phyloP scores from a whole-genome alignment of 495 filamentous ascomycete species.

The Emericellopsis terricola region DNA sequence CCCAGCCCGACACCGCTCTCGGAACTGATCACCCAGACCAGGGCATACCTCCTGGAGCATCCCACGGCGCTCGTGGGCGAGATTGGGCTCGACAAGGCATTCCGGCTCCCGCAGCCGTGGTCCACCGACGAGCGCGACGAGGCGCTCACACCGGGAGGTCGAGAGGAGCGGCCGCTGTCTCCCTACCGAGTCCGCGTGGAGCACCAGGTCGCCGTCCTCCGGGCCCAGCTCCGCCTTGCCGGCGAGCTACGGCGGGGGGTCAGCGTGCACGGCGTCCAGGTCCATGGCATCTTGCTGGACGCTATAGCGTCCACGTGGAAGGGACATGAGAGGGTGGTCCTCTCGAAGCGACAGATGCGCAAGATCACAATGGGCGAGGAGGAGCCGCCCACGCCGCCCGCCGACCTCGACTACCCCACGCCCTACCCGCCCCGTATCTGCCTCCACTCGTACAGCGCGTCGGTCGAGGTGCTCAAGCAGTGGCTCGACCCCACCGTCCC shows the following conservation, averaged over 20 bases:
- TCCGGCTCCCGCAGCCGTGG: slow-evolving; percentile 60
- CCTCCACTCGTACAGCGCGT: slow-evolving; percentile 82
- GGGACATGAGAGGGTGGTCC: slow-evolving; percentile 54
- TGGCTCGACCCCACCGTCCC: slow-evolving; percentile 63
- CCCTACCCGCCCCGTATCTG: slow-evolving; percentile 84
- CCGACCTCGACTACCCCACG: slow-evolving; percentile 17
- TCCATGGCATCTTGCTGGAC: slow-evolving; percentile 69
- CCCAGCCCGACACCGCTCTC: slow-evolving; percentile 56
- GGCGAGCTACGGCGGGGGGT: slow-evolving; percentile 66
- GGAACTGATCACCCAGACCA: slow-evolving; percentile 44
- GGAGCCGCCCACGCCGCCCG: slow-evolving; percentile 9
- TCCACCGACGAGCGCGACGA: slow-evolving; percentile 21
- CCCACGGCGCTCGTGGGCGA: slow-evolving; percentile 70
- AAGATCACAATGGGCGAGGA: slow-evolving; percentile 23
- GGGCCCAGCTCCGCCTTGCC: slow-evolving; percentile 71
- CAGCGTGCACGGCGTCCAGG: slow-evolving; percentile 81
- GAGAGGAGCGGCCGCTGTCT: slow-evolving; percentile 60
- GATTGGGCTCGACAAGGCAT: slow-evolving; percentile 71
- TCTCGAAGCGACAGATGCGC: slow-evolving; percentile 43
- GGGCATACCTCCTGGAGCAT: slow-evolving; percentile 37
- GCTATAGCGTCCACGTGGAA: slow-evolving; percentile 60
- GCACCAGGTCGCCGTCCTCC: slow-evolving; percentile 61
- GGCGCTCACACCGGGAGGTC: slow-evolving; percentile 54
- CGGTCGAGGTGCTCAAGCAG: slow-evolving; percentile 55
- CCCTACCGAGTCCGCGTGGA: slow-evolving; percentile 56